phyloP scores from a whole-genome alignment of 2,329 filamentous ascomycete species.

The Diplodia intermedia region DNA sequence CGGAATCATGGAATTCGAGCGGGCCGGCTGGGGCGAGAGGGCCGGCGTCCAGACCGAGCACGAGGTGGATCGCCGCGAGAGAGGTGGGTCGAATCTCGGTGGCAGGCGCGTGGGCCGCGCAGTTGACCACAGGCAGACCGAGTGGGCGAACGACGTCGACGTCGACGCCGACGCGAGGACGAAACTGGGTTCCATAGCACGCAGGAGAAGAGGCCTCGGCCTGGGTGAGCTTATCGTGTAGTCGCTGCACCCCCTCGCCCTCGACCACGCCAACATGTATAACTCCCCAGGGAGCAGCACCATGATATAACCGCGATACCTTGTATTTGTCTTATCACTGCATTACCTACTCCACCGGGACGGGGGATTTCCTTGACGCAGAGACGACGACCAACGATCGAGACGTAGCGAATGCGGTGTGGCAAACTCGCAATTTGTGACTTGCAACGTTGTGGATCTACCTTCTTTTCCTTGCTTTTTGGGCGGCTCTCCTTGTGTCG shows the following conservation, averaged over 20 bases:
- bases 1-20: constrained; percentile 69
- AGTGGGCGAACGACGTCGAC: constrained; percentile 17
- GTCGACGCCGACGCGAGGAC: constrained; percentile 16
- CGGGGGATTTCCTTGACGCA: constrained; percentile 9
- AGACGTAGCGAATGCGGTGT: constrained; percentile 26
- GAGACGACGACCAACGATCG: constrained; percentile 23
- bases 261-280: background rate
- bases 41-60: constrained; percentile 5
- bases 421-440: background rate
- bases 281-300: background rate
- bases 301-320: constrained; percentile 1
- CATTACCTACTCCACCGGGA: constrained; percentile 3
- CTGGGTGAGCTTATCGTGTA: constrained; percentile 28
- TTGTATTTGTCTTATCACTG: constrained; percentile 27
- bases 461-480: background rate
- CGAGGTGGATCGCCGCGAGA: background rate
- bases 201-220: constrained; percentile 21
- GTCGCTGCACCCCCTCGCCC: background rate
- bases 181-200: constrained; percentile 8
- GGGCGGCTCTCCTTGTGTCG: constrained; percentile 11
- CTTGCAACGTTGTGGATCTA: background rate
- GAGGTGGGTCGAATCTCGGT: background rate
- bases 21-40: constrained; percentile 44
- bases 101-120: constrained; percentile 1
- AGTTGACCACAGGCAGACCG: constrained; percentile 4